Evolutionary conservation across 2,329 filamentous ascomycete genomes (phyloP).

Genomic region (Leptosphaerulina australis): DNA sequence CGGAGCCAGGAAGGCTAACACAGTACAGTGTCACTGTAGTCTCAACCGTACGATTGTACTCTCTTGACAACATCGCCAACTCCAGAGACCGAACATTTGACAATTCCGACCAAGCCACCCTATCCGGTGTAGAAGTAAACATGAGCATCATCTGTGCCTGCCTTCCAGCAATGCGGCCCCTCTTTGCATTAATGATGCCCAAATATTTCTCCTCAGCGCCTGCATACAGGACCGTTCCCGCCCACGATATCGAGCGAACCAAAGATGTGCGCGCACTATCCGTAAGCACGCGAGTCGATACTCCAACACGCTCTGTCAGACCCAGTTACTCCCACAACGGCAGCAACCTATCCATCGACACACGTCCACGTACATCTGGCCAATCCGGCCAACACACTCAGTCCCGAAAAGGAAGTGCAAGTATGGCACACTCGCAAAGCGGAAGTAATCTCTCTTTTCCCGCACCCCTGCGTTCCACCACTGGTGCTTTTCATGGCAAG

Average conservation of each 20-base stretch:
- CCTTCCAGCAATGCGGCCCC: conserved; percentile 44
- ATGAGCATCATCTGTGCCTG: conserved; percentile 45
- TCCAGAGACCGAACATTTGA: conserved; percentile 41
- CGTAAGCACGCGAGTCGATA: conserved; percentile 18
- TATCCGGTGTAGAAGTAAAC: conserved; percentile 44
- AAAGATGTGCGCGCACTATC: conserved; percentile 22
- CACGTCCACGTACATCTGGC: conserved; percentile 1
- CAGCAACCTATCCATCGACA: conserved; percentile 18
- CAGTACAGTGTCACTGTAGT: conserved; percentile 38
- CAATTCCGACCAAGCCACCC: conserved; percentile 40
- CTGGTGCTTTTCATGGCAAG: conserved; percentile 17
- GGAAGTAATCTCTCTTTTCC: conserved; percentile 3
- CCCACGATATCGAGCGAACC: conserved; percentile 30
- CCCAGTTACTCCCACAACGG: conserved; percentile 14
- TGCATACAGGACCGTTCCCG: conserved; percentile 21
- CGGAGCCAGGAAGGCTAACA: conserved; percentile 9
- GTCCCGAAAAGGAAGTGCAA: conserved; percentile 17
- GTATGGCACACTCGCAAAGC: background rate
- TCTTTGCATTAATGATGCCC: conserved; percentile 49
- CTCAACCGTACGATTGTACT: conserved; percentile 43
- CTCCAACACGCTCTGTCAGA: conserved; percentile 4
- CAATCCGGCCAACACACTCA: conserved; percentile 13
- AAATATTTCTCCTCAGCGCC: conserved; percentile 35
- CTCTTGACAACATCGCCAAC: conserved; percentile 37
- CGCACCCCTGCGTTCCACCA: background rate